phyloP scores from a whole-genome alignment of 371 early-diverging fungal species.

The Lichtheimia corymbifera region DNA sequence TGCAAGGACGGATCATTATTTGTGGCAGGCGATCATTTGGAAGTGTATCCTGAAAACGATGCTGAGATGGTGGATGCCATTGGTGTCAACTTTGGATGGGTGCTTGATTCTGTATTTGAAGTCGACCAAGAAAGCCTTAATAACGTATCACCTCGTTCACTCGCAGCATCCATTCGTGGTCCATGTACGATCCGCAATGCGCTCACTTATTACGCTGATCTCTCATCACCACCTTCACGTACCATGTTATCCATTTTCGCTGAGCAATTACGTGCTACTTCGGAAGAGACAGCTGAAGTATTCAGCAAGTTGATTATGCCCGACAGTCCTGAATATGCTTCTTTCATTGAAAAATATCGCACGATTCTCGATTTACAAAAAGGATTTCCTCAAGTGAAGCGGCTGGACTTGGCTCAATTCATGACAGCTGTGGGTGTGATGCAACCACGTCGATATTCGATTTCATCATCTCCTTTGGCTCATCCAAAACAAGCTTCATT shows the following conservation, averaged over 20 bases:
- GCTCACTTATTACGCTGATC: constrained; percentile 51
- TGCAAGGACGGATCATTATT: constrained; percentile 32
- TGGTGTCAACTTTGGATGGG: constrained; percentile 49
- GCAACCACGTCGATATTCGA: constrained; percentile 62
- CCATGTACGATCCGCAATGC: constrained; percentile 53
- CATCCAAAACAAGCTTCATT: constrained; percentile 30
- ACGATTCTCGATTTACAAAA: constrained; percentile 50
- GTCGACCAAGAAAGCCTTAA: constrained; percentile 21
- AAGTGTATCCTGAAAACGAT: constrained; percentile 53
- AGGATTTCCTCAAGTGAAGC: constrained; percentile 47
- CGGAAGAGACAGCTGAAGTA: constrained; percentile 36
- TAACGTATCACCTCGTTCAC: constrained; percentile 46
- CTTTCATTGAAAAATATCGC: constrained; percentile 44
- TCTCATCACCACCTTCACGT: constrained; percentile 49
- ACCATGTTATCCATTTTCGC: constrained; percentile 42
- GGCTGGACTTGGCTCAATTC: constrained; percentile 46
- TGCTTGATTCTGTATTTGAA: constrained; percentile 57
- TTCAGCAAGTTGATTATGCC: constrained; percentile 38
- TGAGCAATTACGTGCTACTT: constrained; percentile 31
- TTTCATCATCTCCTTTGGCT: constrained; percentile 45
- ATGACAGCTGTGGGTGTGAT: constrained; percentile 47
- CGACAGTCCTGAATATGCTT: constrained; percentile 41
- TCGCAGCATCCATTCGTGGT: constrained; percentile 46
- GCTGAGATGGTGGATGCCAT: constrained; percentile 37
- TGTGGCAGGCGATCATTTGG: constrained; percentile 59